Evolutionary conservation across 345 rosid genomes (phyloP).

Genomic region (Aquilaria sinensis): DNA sequence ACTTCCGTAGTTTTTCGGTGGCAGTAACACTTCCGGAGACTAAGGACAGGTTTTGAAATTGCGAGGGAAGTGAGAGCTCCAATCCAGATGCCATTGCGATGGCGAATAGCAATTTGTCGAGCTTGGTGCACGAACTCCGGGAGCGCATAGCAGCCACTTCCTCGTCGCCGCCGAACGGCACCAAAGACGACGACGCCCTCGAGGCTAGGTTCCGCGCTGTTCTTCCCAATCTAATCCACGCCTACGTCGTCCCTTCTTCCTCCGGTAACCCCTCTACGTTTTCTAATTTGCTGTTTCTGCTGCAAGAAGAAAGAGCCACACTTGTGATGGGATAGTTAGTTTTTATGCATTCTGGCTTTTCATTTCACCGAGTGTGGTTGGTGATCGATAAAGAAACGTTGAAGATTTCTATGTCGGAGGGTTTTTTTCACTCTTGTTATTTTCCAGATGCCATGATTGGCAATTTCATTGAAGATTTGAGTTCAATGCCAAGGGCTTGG

Average conservation of each 20-base stretch:
- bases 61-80: neutral
- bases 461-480: too few species aligned
- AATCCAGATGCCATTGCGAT: constrained; percentile 4
- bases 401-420: too few species aligned
- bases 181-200: constrained; percentile 49
- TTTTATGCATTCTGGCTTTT: neutral
- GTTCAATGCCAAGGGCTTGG: too few species aligned
- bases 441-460: too few species aligned
- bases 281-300: constrained; percentile 4
- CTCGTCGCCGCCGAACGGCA: constrained; percentile 38
- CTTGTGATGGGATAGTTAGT: neutral
- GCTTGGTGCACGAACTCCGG: constrained; percentile 82
- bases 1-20: too few species aligned
- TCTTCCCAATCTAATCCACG: constrained; percentile 66
- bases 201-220: constrained; percentile 67
- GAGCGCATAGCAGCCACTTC: constrained; percentile 72
- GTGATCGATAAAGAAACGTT: too few species aligned
- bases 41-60: neutral
- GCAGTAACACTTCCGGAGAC: too few species aligned
- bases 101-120: constrained; percentile 42
- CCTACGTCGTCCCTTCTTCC: constrained; percentile 72
- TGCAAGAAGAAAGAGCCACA: neutral
- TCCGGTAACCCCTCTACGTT: constrained; percentile 33
- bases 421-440: too few species aligned
- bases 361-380: too few species aligned